Evolutionary conservation across 345 rosid species (phyloP).

Genomic region (Syzygium aqueum): DNA sequence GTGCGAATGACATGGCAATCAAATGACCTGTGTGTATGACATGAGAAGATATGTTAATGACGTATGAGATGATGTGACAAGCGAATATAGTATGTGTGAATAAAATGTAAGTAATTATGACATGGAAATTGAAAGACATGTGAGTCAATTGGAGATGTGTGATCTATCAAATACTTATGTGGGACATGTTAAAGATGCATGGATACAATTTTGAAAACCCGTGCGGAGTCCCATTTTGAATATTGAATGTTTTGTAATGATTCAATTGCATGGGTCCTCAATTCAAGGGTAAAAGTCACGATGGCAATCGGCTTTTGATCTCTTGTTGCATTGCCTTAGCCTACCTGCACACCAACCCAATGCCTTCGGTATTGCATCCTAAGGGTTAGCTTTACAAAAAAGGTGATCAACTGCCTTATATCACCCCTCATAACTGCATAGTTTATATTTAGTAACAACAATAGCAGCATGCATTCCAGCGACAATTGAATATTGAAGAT

Average conservation of each 20-base stretch:
- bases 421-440: background rate
- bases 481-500: background rate
- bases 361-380: background rate
- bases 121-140: background rate
- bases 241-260: background rate
- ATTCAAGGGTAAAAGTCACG: background rate
- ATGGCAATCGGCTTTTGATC: background rate
- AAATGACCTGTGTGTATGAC: background rate
- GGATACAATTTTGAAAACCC: background rate
- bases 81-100: background rate
- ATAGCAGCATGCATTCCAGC: background rate
- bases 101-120: background rate
- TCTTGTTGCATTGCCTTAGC: background rate
- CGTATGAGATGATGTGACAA: background rate
- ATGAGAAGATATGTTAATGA: background rate
- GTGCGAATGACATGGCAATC: background rate
- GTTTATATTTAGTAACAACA: background rate
- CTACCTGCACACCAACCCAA: background rate
- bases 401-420: background rate
- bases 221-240: background rate
- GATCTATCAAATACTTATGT: background rate
- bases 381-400: background rate
- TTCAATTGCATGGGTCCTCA: background rate
- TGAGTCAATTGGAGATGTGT: background rate
- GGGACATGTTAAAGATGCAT: background rate